Evolutionary conservation across 495 filamentous ascomycete species (phyloP).

Genomic region (Penicillium verhagenii): DNA sequence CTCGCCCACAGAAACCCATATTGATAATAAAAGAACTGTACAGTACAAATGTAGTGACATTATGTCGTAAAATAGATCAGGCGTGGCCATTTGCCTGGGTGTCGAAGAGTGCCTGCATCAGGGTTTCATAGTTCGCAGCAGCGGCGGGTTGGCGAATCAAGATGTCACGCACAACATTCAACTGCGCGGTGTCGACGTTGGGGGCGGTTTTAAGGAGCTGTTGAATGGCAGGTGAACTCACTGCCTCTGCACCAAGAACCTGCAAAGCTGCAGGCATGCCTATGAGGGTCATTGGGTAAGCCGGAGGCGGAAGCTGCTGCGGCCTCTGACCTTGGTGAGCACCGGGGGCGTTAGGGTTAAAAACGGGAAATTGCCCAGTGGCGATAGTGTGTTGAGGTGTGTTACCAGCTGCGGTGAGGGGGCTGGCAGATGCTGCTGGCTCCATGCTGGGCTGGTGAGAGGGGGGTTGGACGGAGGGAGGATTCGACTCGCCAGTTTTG

Average conservation of each 20-base stretch:
- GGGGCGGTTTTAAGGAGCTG: constrained; percentile 66
- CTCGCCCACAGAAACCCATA: constrained; percentile 2
- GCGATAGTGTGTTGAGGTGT: constrained; percentile 39
- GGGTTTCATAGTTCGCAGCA: constrained; percentile 33
- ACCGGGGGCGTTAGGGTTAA: constrained; percentile 9
- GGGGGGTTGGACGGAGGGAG: constrained; percentile 46
- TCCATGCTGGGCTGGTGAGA: constrained; percentile 43
- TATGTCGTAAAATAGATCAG: constrained; percentile 12
- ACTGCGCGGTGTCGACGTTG: constrained; percentile 59
- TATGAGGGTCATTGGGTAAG: constrained; percentile 16
- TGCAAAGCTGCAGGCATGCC: constrained; percentile 37
- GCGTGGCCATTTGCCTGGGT: constrained; percentile 38
- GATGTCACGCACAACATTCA: constrained; percentile 61
- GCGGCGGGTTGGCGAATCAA: constrained; percentile 51
- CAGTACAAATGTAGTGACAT: constrained; percentile 12
- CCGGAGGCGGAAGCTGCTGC: constrained; percentile 18
- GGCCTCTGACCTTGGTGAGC: constrained; percentile 27
- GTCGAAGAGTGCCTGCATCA: constrained; percentile 40
- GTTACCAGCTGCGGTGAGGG: constrained; percentile 40
- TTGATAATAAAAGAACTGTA: constrained; percentile 13
- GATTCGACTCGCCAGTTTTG: constrained; percentile 47
- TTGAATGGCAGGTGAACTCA: constrained; percentile 60
- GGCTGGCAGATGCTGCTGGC: constrained; percentile 40
- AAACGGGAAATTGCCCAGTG: constrained; percentile 26
- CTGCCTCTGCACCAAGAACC: constrained; percentile 55